These are phyloP conservation scores for Raphanus sativus DNA, from an alignment of 345 rosid genomes.

Conservation along the genomic window DNA sequence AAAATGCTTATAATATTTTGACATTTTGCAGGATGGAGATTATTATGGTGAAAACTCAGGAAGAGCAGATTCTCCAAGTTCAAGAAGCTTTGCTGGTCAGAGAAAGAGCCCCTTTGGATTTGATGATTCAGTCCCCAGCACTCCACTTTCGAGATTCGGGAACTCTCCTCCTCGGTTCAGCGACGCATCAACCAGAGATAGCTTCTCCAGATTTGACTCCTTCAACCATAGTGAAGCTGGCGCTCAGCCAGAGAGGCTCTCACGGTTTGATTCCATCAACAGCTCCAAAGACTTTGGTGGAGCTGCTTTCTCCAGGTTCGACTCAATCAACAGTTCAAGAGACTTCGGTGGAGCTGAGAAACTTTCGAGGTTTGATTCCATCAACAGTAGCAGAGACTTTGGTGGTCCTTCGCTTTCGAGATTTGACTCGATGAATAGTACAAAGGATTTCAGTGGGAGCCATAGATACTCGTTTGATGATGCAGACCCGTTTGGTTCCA, in stretches of 20 bases:
- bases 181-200: conserved; percentile 64
- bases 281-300: conserved; percentile 53
- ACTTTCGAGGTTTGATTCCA: conserved; percentile 40
- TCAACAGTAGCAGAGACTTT: conserved; percentile 43
- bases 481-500: conserved; percentile 82
- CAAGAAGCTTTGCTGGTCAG: conserved; percentile 44
- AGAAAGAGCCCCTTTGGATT: conserved; percentile 63
- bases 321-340: conserved; percentile 42
- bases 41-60: conserved; percentile 58
- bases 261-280: conserved; percentile 69
- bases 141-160: conserved; percentile 76
- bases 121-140: conserved; percentile 89
- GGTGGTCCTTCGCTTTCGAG: conserved; percentile 42
- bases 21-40: conserved; percentile 54
- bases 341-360: conserved; percentile 40
- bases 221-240: conserved; percentile 67
- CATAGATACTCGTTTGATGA: conserved; percentile 80
- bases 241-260: conserved; percentile 50
- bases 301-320: conserved; percentile 42
- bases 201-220: conserved; percentile 89
- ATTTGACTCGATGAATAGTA: conserved; percentile 53
- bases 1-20: background rate
- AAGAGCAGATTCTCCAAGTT: conserved; percentile 60
- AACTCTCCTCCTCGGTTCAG: conserved; percentile 83
- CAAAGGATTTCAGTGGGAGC: conserved; percentile 50